Conservation (phyloP, 2,329 filamentous ascomycete species). For the Penicillium palitans region DNA sequence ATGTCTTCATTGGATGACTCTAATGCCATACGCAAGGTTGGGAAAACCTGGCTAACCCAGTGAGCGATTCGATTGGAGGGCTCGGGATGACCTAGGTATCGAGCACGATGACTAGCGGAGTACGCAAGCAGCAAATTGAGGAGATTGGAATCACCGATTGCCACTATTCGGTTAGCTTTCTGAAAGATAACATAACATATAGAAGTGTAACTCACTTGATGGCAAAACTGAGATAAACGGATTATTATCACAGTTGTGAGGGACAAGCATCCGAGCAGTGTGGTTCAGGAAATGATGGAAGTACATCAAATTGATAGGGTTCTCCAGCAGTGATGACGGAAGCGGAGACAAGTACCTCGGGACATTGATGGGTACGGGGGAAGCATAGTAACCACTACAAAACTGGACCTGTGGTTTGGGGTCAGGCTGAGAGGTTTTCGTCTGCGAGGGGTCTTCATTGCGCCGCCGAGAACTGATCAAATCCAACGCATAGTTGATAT, state of each 20-base stretch:
- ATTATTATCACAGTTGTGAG: slow-evolving; percentile 63
- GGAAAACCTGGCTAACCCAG: slow-evolving; percentile 72
- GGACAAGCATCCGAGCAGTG: slow-evolving; percentile 67
- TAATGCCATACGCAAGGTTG: slow-evolving; percentile 67
- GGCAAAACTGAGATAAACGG: slow-evolving; percentile 62
- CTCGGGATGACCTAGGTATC: slow-evolving; percentile 70
- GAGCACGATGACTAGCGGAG: slow-evolving; percentile 78
- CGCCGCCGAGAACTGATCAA: slow-evolving; percentile 23
- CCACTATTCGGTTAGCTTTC: slow-evolving; percentile 50
- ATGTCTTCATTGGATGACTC: slow-evolving; percentile 62
- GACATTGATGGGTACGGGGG: slow-evolving; percentile 66
- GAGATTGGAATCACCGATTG: slow-evolving; percentile 56
- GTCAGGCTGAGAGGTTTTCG: background rate
- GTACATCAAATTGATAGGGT: slow-evolving; percentile 78
- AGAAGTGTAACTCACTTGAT: slow-evolving; percentile 52
- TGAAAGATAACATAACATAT: slow-evolving; percentile 33
- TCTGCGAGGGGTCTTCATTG: slow-evolving; percentile 9
- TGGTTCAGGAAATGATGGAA: slow-evolving; percentile 77
- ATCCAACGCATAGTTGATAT: slow-evolving; percentile 46
- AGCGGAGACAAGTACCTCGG: slow-evolving; percentile 58
- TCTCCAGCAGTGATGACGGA: slow-evolving; percentile 61
- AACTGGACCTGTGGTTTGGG: slow-evolving; percentile 39
- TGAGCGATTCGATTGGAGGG: slow-evolving; percentile 74
- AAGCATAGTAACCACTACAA: slow-evolving; percentile 68
- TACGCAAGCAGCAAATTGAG: slow-evolving; percentile 77